These are phyloP conservation scores for Tricholoma saponaceum DNA, from an alignment of 768 basidiomycete species.

Conservation along the genomic window DNA sequence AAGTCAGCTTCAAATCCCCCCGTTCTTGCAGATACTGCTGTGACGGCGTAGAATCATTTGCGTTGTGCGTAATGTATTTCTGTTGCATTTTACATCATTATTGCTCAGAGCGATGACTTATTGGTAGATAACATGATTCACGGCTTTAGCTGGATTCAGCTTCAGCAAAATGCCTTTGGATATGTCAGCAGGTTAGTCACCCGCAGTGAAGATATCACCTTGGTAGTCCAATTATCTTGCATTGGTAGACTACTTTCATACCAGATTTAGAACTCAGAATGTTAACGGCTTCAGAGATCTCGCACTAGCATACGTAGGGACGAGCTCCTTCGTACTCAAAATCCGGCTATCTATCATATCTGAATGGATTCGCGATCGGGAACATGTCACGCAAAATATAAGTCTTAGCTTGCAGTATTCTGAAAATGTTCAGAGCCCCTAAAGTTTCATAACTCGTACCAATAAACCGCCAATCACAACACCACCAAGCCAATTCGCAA, in stretches of 20 bases:
- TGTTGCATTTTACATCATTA: background rate
- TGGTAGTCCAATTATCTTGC: background rate
- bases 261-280: too few species aligned
- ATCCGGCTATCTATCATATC: background rate
- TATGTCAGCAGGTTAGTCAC: background rate
- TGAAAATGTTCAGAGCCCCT: too few species aligned
- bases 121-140: background rate
- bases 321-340: too few species aligned
- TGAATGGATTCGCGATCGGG: background rate
- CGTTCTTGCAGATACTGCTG: conserved; percentile 10
- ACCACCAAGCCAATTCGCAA: conserved; percentile 38
- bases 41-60: conserved; percentile 9
- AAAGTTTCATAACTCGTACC: conserved; percentile 9
- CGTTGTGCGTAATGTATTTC: background rate
- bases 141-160: background rate
- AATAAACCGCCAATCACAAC: conserved; percentile 38
- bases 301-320: too few species aligned
- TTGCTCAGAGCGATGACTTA: background rate
- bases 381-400: background rate
- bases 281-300: background rate
- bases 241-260: background rate
- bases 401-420: background rate
- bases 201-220: background rate
- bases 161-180: too few species aligned
- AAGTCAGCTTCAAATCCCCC: conserved; percentile 28